phyloP scores from a whole-genome alignment of 2,329 filamentous ascomycete species.

The Dryadomyces quercivorus region DNA sequence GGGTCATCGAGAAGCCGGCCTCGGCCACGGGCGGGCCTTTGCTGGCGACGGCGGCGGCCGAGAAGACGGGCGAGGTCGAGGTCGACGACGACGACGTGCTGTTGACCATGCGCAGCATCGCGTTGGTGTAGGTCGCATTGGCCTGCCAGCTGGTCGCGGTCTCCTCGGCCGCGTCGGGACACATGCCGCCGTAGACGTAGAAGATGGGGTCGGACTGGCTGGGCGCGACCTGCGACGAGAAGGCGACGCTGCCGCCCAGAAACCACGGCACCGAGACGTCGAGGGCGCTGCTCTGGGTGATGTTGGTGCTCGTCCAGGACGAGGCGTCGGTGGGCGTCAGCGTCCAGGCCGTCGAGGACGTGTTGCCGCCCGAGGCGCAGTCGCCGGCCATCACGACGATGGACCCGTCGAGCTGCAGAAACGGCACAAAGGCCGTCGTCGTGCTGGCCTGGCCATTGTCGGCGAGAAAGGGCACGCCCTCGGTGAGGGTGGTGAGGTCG shows the following conservation, averaged over 20 bases:
- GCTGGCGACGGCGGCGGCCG: slow-evolving; percentile 25
- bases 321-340: slow-evolving; percentile 33
- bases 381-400: slow-evolving; percentile 64
- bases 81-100: slow-evolving; percentile 10
- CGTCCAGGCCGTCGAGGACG: slow-evolving; percentile 51
- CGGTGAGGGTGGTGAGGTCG: slow-evolving; percentile 36
- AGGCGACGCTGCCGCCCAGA: slow-evolving; percentile 48
- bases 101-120: slow-evolving; percentile 53
- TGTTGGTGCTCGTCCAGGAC: background rate
- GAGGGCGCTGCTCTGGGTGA: background rate
- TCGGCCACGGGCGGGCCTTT: slow-evolving; percentile 61
- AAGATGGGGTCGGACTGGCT: slow-evolving; percentile 40
- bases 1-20: slow-evolving; percentile 76
- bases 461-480: slow-evolving; percentile 50
- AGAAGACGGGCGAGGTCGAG: slow-evolving; percentile 22
- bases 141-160: slow-evolving; percentile 46
- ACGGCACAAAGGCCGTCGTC: slow-evolving; percentile 51
- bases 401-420: slow-evolving; percentile 54
- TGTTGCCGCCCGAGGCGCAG: slow-evolving; percentile 36
- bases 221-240: slow-evolving; percentile 48
- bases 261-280: slow-evolving; percentile 30
- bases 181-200: slow-evolving; percentile 88
- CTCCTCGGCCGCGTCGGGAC: slow-evolving; percentile 31
- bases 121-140: slow-evolving; percentile 64
- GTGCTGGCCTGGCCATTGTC: slow-evolving; percentile 21